Conservation (phyloP, 2,329 filamentous ascomycete species). For the Ophiocordyceps sinensis region DNA sequence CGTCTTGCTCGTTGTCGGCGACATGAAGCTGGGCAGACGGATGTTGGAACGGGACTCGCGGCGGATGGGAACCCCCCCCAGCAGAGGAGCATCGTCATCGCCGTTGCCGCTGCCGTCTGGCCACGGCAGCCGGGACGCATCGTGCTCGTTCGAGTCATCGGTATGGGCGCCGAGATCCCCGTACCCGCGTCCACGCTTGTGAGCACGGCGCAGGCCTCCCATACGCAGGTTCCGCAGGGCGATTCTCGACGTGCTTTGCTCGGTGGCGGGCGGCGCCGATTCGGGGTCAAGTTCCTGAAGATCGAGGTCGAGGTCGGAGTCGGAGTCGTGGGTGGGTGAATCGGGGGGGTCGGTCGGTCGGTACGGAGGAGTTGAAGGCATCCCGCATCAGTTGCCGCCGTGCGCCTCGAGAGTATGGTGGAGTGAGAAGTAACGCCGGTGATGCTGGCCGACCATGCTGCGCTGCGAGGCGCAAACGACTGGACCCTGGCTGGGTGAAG, state of each 20-base stretch:
- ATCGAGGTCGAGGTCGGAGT: constrained; percentile 60
- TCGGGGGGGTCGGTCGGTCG: constrained; percentile 47
- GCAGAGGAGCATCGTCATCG: constrained; percentile 58
- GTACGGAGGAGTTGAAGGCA: constrained; percentile 40
- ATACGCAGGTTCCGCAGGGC: constrained; percentile 58
- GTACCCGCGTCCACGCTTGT: constrained; percentile 40
- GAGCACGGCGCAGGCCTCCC: constrained; percentile 43
- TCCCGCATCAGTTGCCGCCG: constrained; percentile 24
- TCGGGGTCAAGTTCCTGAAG: constrained; percentile 66
- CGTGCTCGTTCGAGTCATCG: constrained; percentile 47
- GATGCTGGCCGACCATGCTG: constrained; percentile 9
- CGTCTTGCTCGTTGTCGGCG: constrained; percentile 24
- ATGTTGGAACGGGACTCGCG: constrained; percentile 32
- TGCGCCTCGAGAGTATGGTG: constrained; percentile 4
- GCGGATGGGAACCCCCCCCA: constrained; percentile 27
- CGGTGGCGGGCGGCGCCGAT: constrained; percentile 17
- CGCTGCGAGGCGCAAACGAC: background rate
- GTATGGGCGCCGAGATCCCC: constrained; percentile 44
- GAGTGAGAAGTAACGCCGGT: constrained; percentile 5
- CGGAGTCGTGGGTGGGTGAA: constrained; percentile 52
- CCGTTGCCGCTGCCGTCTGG: constrained; percentile 47
- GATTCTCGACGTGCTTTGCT: constrained; percentile 43
- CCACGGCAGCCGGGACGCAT: constrained; percentile 37
- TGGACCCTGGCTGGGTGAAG: background rate
- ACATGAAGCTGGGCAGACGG: constrained; percentile 55